phyloP scores from a whole-genome alignment of 1,139 yeast species.

The Scheffersomyces insectosa region DNA sequence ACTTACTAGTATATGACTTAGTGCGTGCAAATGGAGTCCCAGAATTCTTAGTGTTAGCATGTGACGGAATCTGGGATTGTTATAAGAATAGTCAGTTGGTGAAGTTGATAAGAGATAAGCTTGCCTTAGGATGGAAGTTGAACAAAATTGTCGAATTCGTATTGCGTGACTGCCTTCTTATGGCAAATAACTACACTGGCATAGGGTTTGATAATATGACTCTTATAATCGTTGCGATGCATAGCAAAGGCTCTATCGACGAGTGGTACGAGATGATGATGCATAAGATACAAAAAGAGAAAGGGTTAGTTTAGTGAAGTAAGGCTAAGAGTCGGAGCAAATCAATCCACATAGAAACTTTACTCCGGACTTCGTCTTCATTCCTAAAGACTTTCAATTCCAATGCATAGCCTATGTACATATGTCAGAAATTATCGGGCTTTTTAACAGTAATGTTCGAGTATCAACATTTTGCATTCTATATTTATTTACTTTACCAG shows the following conservation, averaged over 20 bases:
- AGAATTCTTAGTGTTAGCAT: constrained; percentile 67
- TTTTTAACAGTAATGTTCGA: too few species aligned
- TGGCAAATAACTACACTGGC: constrained; percentile 74
- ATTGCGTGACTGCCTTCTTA: constrained; percentile 65
- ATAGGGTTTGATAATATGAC: constrained; percentile 85
- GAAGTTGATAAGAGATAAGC: constrained; percentile 54
- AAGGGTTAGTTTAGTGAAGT: constrained; percentile 15
- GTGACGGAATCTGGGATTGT: constrained; percentile 85
- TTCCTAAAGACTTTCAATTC: too few species aligned
- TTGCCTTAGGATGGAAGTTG: constrained; percentile 57
- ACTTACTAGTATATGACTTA: constrained; percentile 55
- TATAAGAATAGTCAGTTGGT: constrained; percentile 60
- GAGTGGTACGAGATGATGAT: constrained; percentile 63
- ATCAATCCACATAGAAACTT: too few species aligned
- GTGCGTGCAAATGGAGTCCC: constrained; percentile 35
- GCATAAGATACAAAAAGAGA: constrained; percentile 49
- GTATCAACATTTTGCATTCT: too few species aligned
- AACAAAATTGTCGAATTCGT: constrained; percentile 60
- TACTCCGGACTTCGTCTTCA: too few species aligned
- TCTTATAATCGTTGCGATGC: constrained; percentile 61
- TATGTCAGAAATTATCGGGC: too few species aligned
- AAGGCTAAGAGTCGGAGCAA: too few species aligned
- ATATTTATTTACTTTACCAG: too few species aligned
- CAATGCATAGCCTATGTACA: too few species aligned
- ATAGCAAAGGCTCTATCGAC: constrained; percentile 42